Base-by-base conservation (phyloP, 2,329 filamentous ascomycete genomes). In the Fusarium mangiferae region DNA sequence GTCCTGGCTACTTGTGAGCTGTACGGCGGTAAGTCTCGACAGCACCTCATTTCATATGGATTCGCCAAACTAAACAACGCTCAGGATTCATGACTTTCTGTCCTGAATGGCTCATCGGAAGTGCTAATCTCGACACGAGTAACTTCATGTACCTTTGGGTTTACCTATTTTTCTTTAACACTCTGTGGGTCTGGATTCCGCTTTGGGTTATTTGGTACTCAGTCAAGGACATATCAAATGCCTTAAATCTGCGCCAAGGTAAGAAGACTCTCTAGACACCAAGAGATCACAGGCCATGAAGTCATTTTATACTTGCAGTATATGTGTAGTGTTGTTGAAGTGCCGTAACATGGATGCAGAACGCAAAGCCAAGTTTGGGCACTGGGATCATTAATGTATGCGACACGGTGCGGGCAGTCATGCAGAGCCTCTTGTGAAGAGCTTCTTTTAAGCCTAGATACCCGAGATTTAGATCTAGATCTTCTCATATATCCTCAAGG, bases 71-170 rank as follows among this genome's bases (percentile, higher is more conserved):
- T 51, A 38, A 65, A 62, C 28, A 41, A 15, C 20, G 39, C 24
- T n/a, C 44, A 90, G 89, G 90, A 24, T 93, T 90, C 82, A 92
- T 93, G 88, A 93, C 91, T 1, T 93, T 93, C 79, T 90, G 88
- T 81, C 91, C 91, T 18, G 91, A 93, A 81, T 93, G 91, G 91
- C 82, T 93, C 18, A 88, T 86, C 5, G 87, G 86, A 58, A 92
- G 87, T 78, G 78, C 86, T 72, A 91, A 91, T 78, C 87, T 93
- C 67, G 89, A 92, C 79, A 85, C 85, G 24, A 90, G 86, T 82
- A 92, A 92, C 81, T 91, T 89, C 75, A 91, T 93, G 89, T 91
- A 91, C 77, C 83, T 87, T 72, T 92, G 90, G 90, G 84, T 92
- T 20, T 92, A 92, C 75, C 83, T 93, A 22, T 84, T 91, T 74